Percentiles rank a stretch among this genome's conserved stretches.
These are phyloP conservation scores for Debaryomyces sp. DNA, from an alignment of 1,139 yeast species.

Conservation along the genomic window DNA sequence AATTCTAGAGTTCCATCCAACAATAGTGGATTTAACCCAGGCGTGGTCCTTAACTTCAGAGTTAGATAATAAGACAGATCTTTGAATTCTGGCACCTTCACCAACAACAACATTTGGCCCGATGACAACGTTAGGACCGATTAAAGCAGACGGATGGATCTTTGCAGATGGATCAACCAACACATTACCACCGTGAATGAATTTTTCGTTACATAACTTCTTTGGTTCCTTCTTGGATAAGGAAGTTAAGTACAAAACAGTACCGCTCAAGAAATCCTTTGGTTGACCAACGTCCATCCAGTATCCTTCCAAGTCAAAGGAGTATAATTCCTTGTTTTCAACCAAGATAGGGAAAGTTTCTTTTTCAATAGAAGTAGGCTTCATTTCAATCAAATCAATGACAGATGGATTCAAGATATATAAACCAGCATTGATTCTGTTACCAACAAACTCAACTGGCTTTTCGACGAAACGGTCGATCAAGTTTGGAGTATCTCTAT, in stretches of 20 bases:
- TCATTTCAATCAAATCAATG: constrained; percentile 93
- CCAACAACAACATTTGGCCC: constrained; percentile 97
- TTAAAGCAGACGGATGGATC: constrained; percentile 89
- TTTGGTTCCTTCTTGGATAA: constrained; percentile 79
- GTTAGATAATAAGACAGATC: constrained; percentile 91
- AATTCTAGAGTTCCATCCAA: constrained; percentile 98
- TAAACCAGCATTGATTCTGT: constrained; percentile 97
- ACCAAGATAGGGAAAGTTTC: constrained; percentile 98
- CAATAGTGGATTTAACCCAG: constrained; percentile 95
- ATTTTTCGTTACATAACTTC: constrained; percentile 65
- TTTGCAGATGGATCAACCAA: constrained; percentile 94
- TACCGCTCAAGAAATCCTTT: constrained; percentile 97
- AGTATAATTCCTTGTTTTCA: constrained; percentile 83
- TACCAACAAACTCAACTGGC: constrained; percentile 98
- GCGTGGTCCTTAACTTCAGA: constrained; percentile 96
- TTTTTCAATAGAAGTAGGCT: constrained; percentile 99
- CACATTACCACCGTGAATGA: constrained; percentile 90
- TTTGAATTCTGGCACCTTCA: constrained; percentile 97
- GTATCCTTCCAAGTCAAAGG: constrained; percentile 97
- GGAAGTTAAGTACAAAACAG: constrained; percentile 88
- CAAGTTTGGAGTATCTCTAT: constrained; percentile 87
- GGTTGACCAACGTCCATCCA: constrained; percentile 99
- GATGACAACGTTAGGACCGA: constrained; percentile 97
- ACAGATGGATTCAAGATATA: constrained; percentile 96
- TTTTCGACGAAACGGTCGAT: constrained; percentile 99